Base-by-base conservation (phyloP, 1,284 basidiomycete genomes). In the Ganoderma sinense region DNA sequence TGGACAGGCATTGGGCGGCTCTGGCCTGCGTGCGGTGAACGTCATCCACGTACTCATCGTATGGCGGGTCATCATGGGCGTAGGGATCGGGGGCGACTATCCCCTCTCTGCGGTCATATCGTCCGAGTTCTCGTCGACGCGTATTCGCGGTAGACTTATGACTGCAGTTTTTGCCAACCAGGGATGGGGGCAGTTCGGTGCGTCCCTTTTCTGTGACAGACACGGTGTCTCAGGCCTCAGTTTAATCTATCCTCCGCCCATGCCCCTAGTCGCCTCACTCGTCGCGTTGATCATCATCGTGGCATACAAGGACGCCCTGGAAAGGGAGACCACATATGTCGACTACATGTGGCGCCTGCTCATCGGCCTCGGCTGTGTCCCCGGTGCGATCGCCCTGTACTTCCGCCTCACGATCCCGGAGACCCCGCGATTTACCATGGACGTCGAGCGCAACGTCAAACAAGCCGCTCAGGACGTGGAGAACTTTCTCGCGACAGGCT, bases 381-480 rank as follows among this genome's bases (percentile, higher is more conserved):
- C 92, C 3, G 91, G 87, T 61, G 83, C 83, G 36, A 77, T 91
- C 64, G 91, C 91, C 6, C 86, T 94, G 53, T 93, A 92, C 83
- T 92, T 91, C 87, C 91, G 92, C 73, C 85, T 94, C 18, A 92
- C 90, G 20, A 91, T 94, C 71, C 91, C 91, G 13, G 92, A 94
- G 79, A 93, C 91, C 0, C 89, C 94, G 39, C 92, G 94, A 72
- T 96, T 93, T 87, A 96, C 94, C 66, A 94, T 96, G 91, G 94
- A 96, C 82, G 88, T 96, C 75, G 93, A 95, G 82, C 89, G 93
- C 68, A 94, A 96, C 82, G 87, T 95, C 71, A 85, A 89, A 75
- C 91, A 92, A 78, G 93, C 93, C 5, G 77, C 88, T 8, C 82
- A 86, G 68, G 92, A 95, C 77, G 91, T 93, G 72, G 84, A 88